Percentiles rank a stretch among this genome's conserved stretches.
phyloP scores from a whole-genome alignment of 1,284 basidiomycete genomes.

The Apiotrichum siamense region DNA sequence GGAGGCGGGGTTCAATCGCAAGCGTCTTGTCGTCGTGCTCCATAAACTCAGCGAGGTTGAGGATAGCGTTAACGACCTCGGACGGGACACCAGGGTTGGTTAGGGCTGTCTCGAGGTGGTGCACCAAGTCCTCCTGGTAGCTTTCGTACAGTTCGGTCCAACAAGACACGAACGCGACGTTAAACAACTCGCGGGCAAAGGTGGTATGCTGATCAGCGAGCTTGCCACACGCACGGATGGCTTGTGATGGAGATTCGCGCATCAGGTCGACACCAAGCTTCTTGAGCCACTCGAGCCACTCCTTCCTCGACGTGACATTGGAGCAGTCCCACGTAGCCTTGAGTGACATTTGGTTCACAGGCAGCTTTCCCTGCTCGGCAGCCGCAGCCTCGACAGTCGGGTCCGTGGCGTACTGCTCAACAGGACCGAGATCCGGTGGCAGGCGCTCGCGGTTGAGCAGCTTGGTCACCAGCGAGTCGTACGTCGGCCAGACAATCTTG shows the following conservation, averaged over 20 bases:
- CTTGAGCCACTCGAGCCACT: constrained; percentile 97
- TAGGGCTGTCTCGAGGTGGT: constrained; percentile 83
- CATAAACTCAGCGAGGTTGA: constrained; percentile 99
- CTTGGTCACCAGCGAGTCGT: constrained; percentile 82
- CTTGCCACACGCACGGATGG: constrained; percentile 89
- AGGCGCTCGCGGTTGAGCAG: constrained; percentile 87
- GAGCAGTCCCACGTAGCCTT: constrained; percentile 96
- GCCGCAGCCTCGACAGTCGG: constrained; percentile 22
- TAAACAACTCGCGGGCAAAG: constrained; percentile 91
- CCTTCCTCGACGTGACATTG: constrained; percentile 69
- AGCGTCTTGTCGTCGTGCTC: constrained; percentile 97
- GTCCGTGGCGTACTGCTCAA: constrained; percentile 47
- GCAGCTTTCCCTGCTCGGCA: constrained; percentile 75
- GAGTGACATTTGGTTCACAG: constrained; percentile 95
- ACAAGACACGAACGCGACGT: constrained; percentile 96
- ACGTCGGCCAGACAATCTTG: constrained; percentile 74
- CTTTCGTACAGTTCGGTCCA: constrained; percentile 95
- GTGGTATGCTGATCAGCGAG: constrained; percentile 88
- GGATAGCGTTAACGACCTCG: constrained; percentile 86
- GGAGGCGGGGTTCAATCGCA: constrained; percentile 85
- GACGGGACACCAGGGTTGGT: constrained; percentile 72
- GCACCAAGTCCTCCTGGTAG: constrained; percentile 91
- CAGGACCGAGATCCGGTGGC: constrained; percentile 56
- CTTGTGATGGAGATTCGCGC: constrained; percentile 97
- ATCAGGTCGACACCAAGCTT: constrained; percentile 91